phyloP scores from a whole-genome alignment of 2,329 filamentous ascomycete species.

The Seiridium unicorne region DNA sequence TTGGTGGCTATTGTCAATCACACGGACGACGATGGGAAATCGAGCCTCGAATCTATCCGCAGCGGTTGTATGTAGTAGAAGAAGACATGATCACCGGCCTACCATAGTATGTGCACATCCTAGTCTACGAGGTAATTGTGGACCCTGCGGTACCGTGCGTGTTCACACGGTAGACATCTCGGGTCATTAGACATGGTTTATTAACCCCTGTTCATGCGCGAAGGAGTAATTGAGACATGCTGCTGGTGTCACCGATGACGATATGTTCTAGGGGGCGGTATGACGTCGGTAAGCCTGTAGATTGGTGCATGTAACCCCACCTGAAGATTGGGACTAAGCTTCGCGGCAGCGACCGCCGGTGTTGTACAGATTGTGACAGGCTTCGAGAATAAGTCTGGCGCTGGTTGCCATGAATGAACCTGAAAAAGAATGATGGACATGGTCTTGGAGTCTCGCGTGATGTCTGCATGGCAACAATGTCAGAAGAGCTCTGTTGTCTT shows the following conservation, averaged over 20 bases:
- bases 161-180: slow-evolving; percentile 1
- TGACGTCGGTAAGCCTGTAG: slow-evolving; percentile 6
- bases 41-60: too few species aligned
- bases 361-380: background rate
- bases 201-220: background rate
- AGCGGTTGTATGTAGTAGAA: too few species aligned
- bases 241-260: slow-evolving; percentile 5
- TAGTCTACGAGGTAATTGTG: background rate
- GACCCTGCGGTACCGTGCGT: background rate
- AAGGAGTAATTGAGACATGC: slow-evolving; percentile 1
- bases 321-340: background rate
- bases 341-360: background rate
- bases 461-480: too few species aligned
- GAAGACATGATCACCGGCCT: too few species aligned
- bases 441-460: too few species aligned
- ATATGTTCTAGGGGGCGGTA: background rate
- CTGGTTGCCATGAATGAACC: background rate
- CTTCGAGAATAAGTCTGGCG: slow-evolving; percentile 7
- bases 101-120: too few species aligned
- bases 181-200: background rate
- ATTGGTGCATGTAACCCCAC: slow-evolving; percentile 7
- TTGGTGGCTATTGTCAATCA: too few species aligned
- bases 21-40: too few species aligned
- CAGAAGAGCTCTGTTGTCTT: too few species aligned
- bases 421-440: background rate